Conservation (phyloP, 805 yeast genomes). For the Tetrapisispora arboricola region DNA sequence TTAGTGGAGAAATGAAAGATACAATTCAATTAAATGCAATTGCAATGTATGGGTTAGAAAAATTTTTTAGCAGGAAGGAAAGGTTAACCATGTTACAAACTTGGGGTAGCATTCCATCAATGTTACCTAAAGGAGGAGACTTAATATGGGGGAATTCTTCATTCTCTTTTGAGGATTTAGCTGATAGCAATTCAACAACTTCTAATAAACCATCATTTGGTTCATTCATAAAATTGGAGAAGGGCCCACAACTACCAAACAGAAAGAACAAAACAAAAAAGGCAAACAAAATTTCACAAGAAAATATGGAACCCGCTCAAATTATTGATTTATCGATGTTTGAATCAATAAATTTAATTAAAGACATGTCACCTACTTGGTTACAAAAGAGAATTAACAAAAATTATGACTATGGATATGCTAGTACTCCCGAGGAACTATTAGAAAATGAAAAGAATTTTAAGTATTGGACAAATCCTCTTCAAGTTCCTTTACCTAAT, state of each 20-base stretch:
- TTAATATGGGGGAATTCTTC: slow-evolving; percentile 73
- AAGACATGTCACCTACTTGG: slow-evolving; percentile 67
- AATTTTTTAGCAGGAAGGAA: slow-evolving; percentile 83
- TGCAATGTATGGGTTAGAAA: slow-evolving; percentile 90
- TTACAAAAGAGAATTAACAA: slow-evolving; percentile 51
- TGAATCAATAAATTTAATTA: slow-evolving; percentile 56
- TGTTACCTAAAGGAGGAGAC: slow-evolving; percentile 95
- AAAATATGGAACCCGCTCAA: neutral
- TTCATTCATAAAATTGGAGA: slow-evolving; percentile 53
- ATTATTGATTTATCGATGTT: slow-evolving; percentile 49
- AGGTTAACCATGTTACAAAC: slow-evolving; percentile 75
- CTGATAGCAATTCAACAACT: slow-evolving; percentile 18
- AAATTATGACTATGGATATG: slow-evolving; percentile 72
- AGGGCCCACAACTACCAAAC: slow-evolving; percentile 4
- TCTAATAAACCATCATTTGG: slow-evolving; percentile 42
- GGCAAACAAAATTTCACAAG: neutral
- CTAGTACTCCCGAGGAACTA: slow-evolving; percentile 51
- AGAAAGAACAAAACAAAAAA: slow-evolving; percentile 25
- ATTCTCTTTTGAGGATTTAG: slow-evolving; percentile 61
- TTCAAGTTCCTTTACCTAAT: slow-evolving; percentile 82
- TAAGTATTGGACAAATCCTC: slow-evolving; percentile 86
- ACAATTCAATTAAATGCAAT: slow-evolving; percentile 87
- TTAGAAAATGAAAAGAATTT: slow-evolving; percentile 55
- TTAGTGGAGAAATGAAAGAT: slow-evolving; percentile 98
- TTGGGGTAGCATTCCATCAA: slow-evolving; percentile 87